These are phyloP conservation scores for Verticillium dahliae DNA, from an alignment of 2,329 filamentous ascomycete genomes.

Conservation along the genomic window DNA sequence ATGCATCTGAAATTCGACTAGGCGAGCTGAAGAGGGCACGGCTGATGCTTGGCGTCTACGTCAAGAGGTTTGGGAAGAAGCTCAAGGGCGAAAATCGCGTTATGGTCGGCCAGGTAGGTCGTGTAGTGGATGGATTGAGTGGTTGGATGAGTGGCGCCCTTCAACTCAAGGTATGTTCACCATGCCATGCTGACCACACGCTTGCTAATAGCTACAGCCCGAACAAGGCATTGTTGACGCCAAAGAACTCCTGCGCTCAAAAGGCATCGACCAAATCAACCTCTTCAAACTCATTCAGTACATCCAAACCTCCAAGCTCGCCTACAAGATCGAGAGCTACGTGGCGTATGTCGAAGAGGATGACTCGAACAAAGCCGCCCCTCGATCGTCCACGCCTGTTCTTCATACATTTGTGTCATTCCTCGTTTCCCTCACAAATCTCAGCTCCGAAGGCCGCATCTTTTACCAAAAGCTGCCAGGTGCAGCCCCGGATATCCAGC, in stretches of 20 bases:
- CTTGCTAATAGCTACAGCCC: slow-evolving; percentile 19
- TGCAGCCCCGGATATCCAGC: slow-evolving; percentile 39
- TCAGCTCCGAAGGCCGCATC: slow-evolving; percentile 63
- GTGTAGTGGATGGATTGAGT: slow-evolving; percentile 73
- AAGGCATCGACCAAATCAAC: slow-evolving; percentile 92
- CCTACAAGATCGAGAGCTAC: slow-evolving; percentile 92
- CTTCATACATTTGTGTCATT: slow-evolving; percentile 55
- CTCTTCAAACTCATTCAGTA: slow-evolving; percentile 83
- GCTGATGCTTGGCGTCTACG: slow-evolving; percentile 72
- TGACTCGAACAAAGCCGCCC: slow-evolving; percentile 21
- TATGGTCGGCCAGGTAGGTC: slow-evolving; percentile 81
- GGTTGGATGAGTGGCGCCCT: slow-evolving; percentile 57
- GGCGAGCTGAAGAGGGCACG: slow-evolving; percentile 67
- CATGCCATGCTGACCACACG: background rate
- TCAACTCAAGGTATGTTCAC: slow-evolving; percentile 35
- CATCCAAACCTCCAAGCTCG: slow-evolving; percentile 84
- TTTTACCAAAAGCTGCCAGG: slow-evolving; percentile 48
- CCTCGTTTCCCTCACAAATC: slow-evolving; percentile 77
- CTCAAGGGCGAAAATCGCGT: slow-evolving; percentile 87
- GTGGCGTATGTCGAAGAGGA: slow-evolving; percentile 53
- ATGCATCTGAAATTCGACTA: slow-evolving; percentile 71
- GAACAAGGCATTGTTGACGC: slow-evolving; percentile 64
- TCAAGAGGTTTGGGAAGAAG: slow-evolving; percentile 80
- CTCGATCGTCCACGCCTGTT: slow-evolving; percentile 40
- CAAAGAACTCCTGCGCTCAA: slow-evolving; percentile 68